Conservation (phyloP, 2,329 filamentous ascomycete species). For the Aspergillus terreus region DNA sequence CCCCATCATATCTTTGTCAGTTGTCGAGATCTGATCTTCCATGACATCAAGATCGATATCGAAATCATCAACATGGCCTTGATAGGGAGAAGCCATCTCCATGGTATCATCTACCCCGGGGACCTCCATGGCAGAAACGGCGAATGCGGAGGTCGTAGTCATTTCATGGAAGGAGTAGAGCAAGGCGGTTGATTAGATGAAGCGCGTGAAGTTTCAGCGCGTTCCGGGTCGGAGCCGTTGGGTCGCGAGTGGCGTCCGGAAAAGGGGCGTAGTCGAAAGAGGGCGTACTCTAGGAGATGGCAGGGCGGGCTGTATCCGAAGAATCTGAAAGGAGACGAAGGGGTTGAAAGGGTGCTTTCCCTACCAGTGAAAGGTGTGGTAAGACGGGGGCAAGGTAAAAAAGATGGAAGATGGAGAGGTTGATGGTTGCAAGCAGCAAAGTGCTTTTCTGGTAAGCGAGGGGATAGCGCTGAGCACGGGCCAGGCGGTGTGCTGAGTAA, state of each 20-base stretch:
- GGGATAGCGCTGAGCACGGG: constrained; percentile 30
- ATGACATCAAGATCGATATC: constrained; percentile 58
- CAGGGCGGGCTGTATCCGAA: background rate
- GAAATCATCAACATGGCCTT: constrained; percentile 48
- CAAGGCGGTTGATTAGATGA: background rate
- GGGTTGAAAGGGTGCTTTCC: background rate
- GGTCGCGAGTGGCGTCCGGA: background rate
- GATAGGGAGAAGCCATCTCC: constrained; percentile 40
- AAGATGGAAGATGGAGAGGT: background rate
- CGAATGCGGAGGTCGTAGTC: constrained; percentile 29
- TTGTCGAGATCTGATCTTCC: constrained; percentile 56
- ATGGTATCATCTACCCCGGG: constrained; percentile 40
- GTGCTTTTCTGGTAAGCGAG: constrained; percentile 35
- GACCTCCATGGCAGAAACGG: constrained; percentile 35
- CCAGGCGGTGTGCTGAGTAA: constrained; percentile 20
- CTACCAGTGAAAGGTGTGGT: constrained; percentile 4
- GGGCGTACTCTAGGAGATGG: no score
- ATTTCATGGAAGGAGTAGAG: constrained; percentile 25
- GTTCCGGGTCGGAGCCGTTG: constrained; percentile 9
- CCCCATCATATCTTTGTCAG: constrained; percentile 49
- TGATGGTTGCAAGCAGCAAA: constrained; percentile 11
- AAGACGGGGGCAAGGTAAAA: constrained; percentile 6
- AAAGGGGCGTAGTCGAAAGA: background rate
- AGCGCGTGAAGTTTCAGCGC: constrained; percentile 19
- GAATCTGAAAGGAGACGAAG: constrained; percentile 2